These are phyloP conservation scores for Canavalia ensiformis DNA, from an alignment of 306 rosid species.

Conservation along the genomic window DNA sequence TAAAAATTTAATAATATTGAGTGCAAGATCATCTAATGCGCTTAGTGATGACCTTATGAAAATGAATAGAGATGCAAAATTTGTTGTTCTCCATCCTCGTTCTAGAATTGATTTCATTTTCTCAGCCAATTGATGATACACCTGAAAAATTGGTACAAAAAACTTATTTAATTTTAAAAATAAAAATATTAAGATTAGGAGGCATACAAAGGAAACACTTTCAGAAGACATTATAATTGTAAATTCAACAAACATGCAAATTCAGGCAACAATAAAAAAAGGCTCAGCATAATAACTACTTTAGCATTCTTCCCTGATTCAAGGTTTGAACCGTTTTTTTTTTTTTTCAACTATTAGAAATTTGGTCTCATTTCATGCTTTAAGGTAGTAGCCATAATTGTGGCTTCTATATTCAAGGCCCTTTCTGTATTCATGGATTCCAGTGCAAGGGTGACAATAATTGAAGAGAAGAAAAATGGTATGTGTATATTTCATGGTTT, in stretches of 20 bases:
- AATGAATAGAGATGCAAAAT: constrained; percentile 36
- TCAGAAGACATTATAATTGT: constrained; percentile 76
- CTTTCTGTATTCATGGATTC: constrained; percentile 90
- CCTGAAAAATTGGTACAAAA: too few relatives aligned
- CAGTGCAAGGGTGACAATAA: constrained; percentile 76
- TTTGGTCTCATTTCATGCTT: constrained; percentile 32
- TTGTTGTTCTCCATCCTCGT: too few relatives aligned
- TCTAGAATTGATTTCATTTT: too few relatives aligned
- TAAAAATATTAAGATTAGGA: too few relatives aligned
- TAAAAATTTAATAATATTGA: constrained; percentile 17
- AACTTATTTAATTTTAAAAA: too few relatives aligned
- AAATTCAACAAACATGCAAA: constrained; percentile 70
- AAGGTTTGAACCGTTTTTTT: constrained; percentile 61
- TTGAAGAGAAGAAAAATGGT: constrained; percentile 76
- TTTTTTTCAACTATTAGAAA: constrained; percentile 9
- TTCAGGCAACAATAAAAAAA: constrained; percentile 62
- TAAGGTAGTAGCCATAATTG: constrained; percentile 25
- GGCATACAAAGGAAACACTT: constrained; percentile 62
- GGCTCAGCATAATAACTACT: constrained; percentile 93
- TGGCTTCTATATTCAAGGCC: constrained; percentile 59
- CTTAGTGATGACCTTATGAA: constrained; percentile 79
- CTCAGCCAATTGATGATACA: too few relatives aligned
- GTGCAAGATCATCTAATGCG: constrained; percentile 37
- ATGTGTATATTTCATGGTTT: constrained; percentile 44
- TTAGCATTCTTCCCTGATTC: constrained; percentile 85